Base-by-base conservation (phyloP, 805 yeast species). In the Cyberlindnera petersonii region DNA sequence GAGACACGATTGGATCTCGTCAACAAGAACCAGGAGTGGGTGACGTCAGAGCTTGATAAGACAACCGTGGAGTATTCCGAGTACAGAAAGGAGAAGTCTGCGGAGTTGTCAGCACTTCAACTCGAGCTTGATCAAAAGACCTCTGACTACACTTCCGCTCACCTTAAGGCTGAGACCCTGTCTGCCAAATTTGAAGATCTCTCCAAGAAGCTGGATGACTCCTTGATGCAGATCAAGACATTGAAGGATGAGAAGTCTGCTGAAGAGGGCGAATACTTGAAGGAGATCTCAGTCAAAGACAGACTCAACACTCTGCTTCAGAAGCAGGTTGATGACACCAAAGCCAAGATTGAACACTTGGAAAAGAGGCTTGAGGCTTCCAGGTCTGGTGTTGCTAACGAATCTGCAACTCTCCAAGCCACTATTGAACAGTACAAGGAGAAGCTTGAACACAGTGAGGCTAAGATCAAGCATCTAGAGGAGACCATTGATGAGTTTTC, bases 211-310 rank as follows among this genome's bases (percentile, higher is more conserved):
- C 55, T 71, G 46, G 72, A 79, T 43, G 59, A 65, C 33, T 52
- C 75, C 5, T 55, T 74, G 20, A 47, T 65, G 2, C 66, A 74
- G 39, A 57, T 77, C 19, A 74, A 73, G 46, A 62, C 68, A 4
- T 55, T 80, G 20, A 69, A 68, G 18, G 76, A 71, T 46, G 63
- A 69, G 20, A 46, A 63, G 10, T 57, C 68, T 1, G 42, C 56
- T 2, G 68, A 68, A 26, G 71, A 77, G 46, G 75, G 70, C 24
- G 74, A 70, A 26, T 77, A 76, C 50, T 48, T 71, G 15, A 70
- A 71, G 23, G 88, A 82, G 52, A 71, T 79, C 61, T 57, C 75
- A 2, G 60, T 75, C 31, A 86, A 82, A 56, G 80, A 80, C 35
- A 76, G 83, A 35, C 59, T 80, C 26, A 64, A 76, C 5, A 76